Percentiles rank a stretch among this genome's conserved stretches.
These are phyloP conservation scores for Hyaloscypha variabilis DNA, from an alignment of 495 filamentous ascomycete genomes.

Conservation along the genomic window DNA sequence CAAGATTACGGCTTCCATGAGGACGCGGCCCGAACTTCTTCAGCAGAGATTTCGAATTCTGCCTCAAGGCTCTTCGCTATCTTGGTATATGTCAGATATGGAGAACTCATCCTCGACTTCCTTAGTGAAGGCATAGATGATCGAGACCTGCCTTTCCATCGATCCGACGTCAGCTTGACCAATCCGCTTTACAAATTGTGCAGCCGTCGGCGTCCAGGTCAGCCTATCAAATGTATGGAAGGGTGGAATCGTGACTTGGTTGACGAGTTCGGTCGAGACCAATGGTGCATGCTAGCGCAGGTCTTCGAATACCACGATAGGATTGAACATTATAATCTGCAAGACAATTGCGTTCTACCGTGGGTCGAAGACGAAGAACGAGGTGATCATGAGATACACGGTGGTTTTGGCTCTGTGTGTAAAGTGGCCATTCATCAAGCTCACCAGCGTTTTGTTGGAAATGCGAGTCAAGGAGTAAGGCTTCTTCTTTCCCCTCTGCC, in stretches of 20 bases:
- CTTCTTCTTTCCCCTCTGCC: neutral
- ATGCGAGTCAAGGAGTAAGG: neutral
- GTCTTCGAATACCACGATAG: constrained; percentile 2
- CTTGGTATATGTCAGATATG: neutral
- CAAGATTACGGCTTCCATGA: neutral
- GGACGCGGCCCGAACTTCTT: neutral
- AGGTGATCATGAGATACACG: neutral
- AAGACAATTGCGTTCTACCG: constrained; percentile 9
- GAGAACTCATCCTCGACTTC: constrained; percentile 6
- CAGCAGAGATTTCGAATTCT: neutral
- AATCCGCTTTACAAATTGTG: neutral
- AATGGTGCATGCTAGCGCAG: constrained; percentile 10
- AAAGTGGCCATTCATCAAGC: constrained; percentile 13
- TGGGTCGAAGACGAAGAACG: constrained; percentile 15
- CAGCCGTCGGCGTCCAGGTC: neutral
- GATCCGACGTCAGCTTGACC: neutral
- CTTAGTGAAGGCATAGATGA: constrained; percentile 10
- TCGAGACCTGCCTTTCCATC: constrained; percentile 8
- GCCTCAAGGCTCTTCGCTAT: constrained; percentile 12
- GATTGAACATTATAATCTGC: constrained; percentile 6
- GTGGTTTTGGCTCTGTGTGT: constrained; percentile 13
- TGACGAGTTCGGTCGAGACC: constrained; percentile 1
- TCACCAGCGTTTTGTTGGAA: constrained; percentile 6
- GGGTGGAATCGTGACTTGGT: neutral
- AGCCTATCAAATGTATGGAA: constrained; percentile 10